Evolutionary conservation across 257 asterid species (phyloP).

Genomic region (Penstemon eatonii): DNA sequence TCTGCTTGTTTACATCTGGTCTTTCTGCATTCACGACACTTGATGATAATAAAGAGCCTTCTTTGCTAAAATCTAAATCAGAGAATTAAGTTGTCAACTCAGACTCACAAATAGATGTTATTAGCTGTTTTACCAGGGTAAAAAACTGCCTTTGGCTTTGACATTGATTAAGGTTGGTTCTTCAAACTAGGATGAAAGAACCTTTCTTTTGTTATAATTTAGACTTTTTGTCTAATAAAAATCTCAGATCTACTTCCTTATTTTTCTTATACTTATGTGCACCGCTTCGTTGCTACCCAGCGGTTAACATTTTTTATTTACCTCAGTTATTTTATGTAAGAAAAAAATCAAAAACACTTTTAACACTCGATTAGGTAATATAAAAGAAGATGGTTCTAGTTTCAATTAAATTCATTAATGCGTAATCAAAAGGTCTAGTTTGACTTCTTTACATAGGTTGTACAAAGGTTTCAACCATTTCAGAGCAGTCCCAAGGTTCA

Average conservation of each 20-base stretch:
- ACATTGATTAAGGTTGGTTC: not conserved
- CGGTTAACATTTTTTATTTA: no score
- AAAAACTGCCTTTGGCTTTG: constrained; percentile 3
- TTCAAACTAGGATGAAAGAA: constrained; percentile 2
- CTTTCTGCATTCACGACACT: constrained; percentile 5
- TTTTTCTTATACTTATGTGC: no score
- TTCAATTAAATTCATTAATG: not conserved
- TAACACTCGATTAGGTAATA: not conserved
- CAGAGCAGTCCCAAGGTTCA: not conserved
- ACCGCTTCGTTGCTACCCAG: no score
- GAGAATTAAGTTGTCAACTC: constrained; percentile 11
- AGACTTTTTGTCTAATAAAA: not conserved
- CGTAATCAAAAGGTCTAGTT: not conserved
- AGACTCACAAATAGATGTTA: constrained; percentile 3
- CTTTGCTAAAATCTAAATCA: not conserved
- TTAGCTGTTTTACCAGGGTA: constrained; percentile 7
- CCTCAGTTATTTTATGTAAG: no score
- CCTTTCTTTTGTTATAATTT: not conserved
- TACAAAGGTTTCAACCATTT: not conserved
- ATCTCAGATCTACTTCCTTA: no score
- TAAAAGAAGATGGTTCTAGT: not conserved
- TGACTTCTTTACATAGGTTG: constrained; percentile 15
- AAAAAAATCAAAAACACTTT: no score
- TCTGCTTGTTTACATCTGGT: constrained; percentile 4
- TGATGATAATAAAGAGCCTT: not conserved